phyloP scores from a whole-genome alignment of 805 yeast genomes.

The Scheffersomyces ergatensis region DNA sequence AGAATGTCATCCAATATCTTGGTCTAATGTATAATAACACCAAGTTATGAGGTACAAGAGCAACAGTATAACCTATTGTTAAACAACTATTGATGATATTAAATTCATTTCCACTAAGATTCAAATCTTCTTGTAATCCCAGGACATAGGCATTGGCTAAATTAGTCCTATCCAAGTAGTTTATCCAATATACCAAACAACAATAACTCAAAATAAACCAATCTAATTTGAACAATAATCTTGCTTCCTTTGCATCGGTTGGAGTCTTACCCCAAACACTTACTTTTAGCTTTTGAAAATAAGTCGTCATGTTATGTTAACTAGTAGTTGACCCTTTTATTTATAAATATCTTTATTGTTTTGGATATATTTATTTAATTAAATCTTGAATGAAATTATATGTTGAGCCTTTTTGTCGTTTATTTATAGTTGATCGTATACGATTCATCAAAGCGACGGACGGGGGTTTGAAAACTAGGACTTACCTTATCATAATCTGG shows the following conservation, averaged over 20 bases:
- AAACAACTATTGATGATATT: slow-evolving; percentile 55
- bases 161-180: slow-evolving; percentile 53
- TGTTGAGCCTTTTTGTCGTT: too few relatives aligned
- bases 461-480: too few relatives aligned
- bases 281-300: background rate
- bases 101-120: slow-evolving; percentile 46
- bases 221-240: slow-evolving; percentile 34
- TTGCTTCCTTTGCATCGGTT: slow-evolving; percentile 25
- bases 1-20: slow-evolving; percentile 52
- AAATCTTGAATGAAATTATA: too few relatives aligned
- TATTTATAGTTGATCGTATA: too few relatives aligned
- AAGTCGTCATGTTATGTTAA: background rate
- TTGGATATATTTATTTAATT: too few relatives aligned
- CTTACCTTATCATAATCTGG: too few relatives aligned
- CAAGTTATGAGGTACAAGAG: slow-evolving; percentile 61
- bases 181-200: slow-evolving; percentile 44
- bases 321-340: too few relatives aligned
- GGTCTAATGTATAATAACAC: slow-evolving; percentile 53
- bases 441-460: too few relatives aligned
- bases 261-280: slow-evolving; percentile 30
- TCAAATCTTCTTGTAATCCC: slow-evolving; percentile 60
- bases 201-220: slow-evolving; percentile 41
- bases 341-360: too few relatives aligned
- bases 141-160: slow-evolving; percentile 53
- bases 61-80: slow-evolving; percentile 59